A percentile compares a stretch with the other conserved stretches of the same genome.
Conservation (phyloP, 345 rosid species). For the Heritiera littoralis region DNA sequence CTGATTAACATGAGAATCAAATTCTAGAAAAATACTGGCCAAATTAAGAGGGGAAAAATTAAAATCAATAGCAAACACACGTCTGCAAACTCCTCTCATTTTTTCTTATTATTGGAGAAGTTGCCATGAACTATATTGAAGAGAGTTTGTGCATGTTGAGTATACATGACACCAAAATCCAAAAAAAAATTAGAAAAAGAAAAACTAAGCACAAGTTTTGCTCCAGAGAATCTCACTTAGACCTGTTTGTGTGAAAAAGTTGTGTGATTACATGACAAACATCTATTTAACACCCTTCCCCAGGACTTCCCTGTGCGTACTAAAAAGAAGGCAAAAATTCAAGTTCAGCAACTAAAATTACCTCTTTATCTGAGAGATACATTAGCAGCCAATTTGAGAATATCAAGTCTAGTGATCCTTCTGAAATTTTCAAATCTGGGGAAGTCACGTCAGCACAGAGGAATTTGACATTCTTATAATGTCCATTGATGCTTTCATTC, state of each 20-base stretch:
- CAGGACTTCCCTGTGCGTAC: background rate
- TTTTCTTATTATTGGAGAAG: background rate
- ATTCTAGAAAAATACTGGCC: background rate
- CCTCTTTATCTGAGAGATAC: constrained; percentile 96
- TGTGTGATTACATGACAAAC: background rate
- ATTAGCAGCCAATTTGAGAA: constrained; percentile 97
- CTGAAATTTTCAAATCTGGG: constrained; percentile 55
- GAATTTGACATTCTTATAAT: constrained; percentile 76
- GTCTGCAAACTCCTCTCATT: background rate
- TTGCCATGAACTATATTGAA: background rate
- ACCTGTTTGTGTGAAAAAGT: background rate
- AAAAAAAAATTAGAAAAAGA: background rate
- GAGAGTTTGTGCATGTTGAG: background rate
- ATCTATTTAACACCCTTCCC: background rate
- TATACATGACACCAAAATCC: background rate
- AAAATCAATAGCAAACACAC: background rate
- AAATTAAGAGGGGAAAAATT: background rate
- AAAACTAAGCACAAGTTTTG: background rate
- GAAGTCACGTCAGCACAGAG: constrained; percentile 94
- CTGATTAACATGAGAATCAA: background rate
- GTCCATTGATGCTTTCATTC: constrained; percentile 80
- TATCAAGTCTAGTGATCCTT: constrained; percentile 72
- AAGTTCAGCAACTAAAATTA: constrained; percentile 22
- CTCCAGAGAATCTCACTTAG: background rate
- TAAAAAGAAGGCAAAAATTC: background rate